Evolutionary conservation across 352 stramenopile genomes (phyloP), one percentile per base, ranked within the genome.

Genomic region (Globisporangium canariense): DNA sequence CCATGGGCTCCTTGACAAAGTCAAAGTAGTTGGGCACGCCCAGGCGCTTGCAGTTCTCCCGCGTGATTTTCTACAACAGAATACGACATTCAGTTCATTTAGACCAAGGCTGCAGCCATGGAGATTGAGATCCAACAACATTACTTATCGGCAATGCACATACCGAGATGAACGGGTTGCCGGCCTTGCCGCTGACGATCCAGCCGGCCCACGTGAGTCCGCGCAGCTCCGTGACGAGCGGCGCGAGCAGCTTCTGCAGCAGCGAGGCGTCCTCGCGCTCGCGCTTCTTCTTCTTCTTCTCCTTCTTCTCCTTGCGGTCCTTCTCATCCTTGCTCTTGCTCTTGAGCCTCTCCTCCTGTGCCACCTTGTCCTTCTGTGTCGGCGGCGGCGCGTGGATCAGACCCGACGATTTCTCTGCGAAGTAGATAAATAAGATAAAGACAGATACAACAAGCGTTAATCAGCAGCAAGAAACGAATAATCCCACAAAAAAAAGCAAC

Each of bases 1-100:
- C 86, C 86, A 94, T 94, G 4, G 86, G 83, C 54, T 69, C 81
- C 60, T 82, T 81, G 51, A 94, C 75, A 64, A 82, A 94, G 71
- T 93, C 83, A 82, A 94, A 94, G 70, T 93, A 94, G 60, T 92
- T 92, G 34, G 82, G 81, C 18, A 94, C 84, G 16, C 84, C 84
- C 0, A 93, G 74, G 14, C 81, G 73, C 69, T 91, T 91, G 78
- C 86, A 94, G 67, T 94, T 94, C 0, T 94, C 84, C 41, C 79
- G 79, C 11, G 86, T 94, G 69, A 93, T 91, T 70, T 94, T 94
- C 61, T 76, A 57, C 22, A n/a, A 10, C 13, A 20, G 16, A 5
- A 47, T 3, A 32, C 56, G 22, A 49, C 14, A 61, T 22, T 22
- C 30, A 46, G 25, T 40, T 1, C 20, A 43, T 70, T 36, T 8